A percentile compares a stretch with the other conserved stretches of the same genome.
phyloP scores from a whole-genome alignment of 2,329 filamentous ascomycete species.

The Chaetoscypha palmicola region DNA sequence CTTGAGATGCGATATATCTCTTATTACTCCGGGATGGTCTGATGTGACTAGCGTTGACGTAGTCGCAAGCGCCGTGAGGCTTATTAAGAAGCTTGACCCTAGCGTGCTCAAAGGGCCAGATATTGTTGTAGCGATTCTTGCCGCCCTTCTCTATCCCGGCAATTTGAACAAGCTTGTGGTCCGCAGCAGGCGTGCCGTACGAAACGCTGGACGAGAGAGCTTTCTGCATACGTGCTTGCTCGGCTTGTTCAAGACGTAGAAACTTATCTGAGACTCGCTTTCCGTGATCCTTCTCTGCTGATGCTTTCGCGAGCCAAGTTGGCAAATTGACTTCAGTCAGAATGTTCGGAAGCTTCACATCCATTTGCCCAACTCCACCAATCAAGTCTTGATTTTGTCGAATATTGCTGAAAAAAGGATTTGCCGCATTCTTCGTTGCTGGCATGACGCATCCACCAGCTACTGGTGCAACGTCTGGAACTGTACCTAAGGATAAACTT shows the following conservation, averaged over 20 bases:
- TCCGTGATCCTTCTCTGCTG: constrained; percentile 62
- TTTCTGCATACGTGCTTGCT: constrained; percentile 88
- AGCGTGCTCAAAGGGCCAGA: constrained; percentile 91
- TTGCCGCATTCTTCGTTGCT: constrained; percentile 56
- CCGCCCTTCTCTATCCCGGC: constrained; percentile 89
- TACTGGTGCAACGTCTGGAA: constrained; percentile 60
- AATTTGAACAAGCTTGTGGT: constrained; percentile 52
- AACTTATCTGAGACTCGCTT: constrained; percentile 79
- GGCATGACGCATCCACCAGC: constrained; percentile 86
- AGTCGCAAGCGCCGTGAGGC: constrained; percentile 68
- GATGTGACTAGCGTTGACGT: constrained; percentile 89
- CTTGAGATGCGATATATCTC: constrained; percentile 91
- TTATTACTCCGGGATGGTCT: constrained; percentile 77
- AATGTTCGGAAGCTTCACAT: constrained; percentile 50
- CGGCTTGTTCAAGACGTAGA: constrained; percentile 71
- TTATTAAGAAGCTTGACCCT: constrained; percentile 72
- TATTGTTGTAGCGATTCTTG: constrained; percentile 98
- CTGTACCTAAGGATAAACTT: constrained; percentile 43
- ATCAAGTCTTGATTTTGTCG: constrained; percentile 94
- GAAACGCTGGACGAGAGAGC: constrained; percentile 57
- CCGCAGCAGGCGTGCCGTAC: constrained; percentile 40
- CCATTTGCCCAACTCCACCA: constrained; percentile 81
- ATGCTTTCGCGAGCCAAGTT: constrained; percentile 66
- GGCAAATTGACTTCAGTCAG: constrained; percentile 53
- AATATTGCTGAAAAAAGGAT: constrained; percentile 94